A percentile compares a stretch with the other conserved stretches of the same genome.
phyloP scores from a whole-genome alignment of 305 asterid genomes.

The Ajuga reptans region DNA sequence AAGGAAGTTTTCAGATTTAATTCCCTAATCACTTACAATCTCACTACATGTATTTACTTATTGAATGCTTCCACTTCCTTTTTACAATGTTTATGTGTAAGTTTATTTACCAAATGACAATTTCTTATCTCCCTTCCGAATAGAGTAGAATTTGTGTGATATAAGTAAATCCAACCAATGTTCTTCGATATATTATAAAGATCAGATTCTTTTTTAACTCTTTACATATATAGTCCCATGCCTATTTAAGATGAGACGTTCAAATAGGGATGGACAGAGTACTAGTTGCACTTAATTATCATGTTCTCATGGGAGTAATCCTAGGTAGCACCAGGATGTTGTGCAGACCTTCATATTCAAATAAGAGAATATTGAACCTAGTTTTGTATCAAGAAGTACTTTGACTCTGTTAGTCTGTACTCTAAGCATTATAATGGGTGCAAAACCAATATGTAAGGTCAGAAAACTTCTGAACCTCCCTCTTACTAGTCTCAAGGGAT shows the following conservation, averaged over 20 bases:
- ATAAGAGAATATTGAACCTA: not conserved
- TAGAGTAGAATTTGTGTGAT: not conserved
- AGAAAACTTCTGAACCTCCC: constrained; percentile 4
- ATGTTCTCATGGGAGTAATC: not conserved
- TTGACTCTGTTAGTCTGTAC: not conserved
- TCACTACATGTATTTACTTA: not conserved
- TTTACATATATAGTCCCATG: not conserved
- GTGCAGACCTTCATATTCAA: not conserved
- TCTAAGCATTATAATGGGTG: not conserved
- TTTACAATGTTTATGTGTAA: not conserved
- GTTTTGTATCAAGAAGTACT: not conserved
- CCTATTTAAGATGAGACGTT: not conserved
- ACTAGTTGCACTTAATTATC: not conserved
- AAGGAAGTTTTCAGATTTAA: not conserved
- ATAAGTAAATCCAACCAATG: not conserved
- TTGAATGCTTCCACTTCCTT: not conserved
- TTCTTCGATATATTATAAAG: not conserved
- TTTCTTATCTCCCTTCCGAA: no score
- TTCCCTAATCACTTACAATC: not conserved
- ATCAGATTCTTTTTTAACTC: not conserved
- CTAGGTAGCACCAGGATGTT: not conserved
- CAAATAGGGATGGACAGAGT: not conserved
- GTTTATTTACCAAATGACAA: not conserved
- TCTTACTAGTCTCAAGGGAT: constrained; percentile 11
- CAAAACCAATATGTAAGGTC: not conserved